Evolutionary conservation across 805 yeast species (phyloP).

Genomic region (Cyberlindnera suaveolens): DNA sequence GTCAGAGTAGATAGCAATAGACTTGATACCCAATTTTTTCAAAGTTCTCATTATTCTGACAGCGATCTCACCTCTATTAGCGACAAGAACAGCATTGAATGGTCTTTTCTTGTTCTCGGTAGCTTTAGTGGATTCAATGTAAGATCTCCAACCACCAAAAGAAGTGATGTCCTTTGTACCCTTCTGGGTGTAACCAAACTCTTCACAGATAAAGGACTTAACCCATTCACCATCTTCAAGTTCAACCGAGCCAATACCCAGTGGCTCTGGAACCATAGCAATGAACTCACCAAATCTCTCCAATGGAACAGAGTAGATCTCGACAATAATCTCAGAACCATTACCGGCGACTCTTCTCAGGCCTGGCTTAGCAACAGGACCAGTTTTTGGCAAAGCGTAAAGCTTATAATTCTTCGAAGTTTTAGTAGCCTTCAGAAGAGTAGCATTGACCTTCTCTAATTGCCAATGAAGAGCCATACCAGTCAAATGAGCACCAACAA

Average conservation of each 20-base stretch:
- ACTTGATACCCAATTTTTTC: constrained; percentile 66
- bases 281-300: constrained; percentile 80
- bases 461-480: constrained; percentile 95
- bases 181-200: constrained; percentile 64
- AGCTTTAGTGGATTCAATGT: constrained; percentile 35
- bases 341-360: constrained; percentile 46
- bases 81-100: constrained; percentile 81
- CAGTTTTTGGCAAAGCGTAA: constrained; percentile 76
- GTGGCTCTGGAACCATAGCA: constrained; percentile 85
- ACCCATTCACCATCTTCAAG: constrained; percentile 76
- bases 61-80: constrained; percentile 97
- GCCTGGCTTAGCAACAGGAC: constrained; percentile 89
- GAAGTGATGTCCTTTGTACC: constrained; percentile 79
- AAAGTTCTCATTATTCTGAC: constrained; percentile 88
- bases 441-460: constrained; percentile 75
- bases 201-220: constrained; percentile 94
- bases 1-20: constrained; percentile 88
- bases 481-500: constrained; percentile 91
- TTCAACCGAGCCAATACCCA: constrained; percentile 93
- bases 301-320: constrained; percentile 76
- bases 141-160: constrained; percentile 83
- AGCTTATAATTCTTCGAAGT: constrained; percentile 70
- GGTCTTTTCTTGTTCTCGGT: constrained; percentile 41
- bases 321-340: constrained; percentile 66
- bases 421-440: constrained; percentile 54